Base-by-base conservation (phyloP, 2,329 filamentous ascomycete species). In the Xylariales sp. region DNA sequence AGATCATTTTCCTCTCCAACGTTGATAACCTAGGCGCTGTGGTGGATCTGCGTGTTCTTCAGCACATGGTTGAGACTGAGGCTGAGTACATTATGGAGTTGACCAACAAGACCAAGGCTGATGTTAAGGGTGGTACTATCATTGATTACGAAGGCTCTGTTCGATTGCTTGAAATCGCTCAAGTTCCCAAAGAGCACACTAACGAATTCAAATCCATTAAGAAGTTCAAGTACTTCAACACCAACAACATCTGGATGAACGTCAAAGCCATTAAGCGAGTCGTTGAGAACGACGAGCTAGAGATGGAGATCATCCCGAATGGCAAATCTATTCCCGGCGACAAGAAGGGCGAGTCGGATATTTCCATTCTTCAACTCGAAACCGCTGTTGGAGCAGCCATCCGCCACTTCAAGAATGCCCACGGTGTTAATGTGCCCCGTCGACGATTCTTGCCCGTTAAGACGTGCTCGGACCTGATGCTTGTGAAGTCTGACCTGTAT, bases 171-270 rank as follows among this genome's bases (percentile, higher is more conserved):
- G 96, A 99, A 86, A 97, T 99, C 77, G 96, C 96, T 14, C 96
- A 99, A 87, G 96, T 99, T 43, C 96, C 96, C 83, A 99, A 98
- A 90, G 93, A 99, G 87, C 96, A 99, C 84, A 93, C 96, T 81
- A 98, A 99, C 85, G 96, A 99, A 86, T 99, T 99, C 93, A 99
- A 99, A 91, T 97, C 94, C 56, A 99, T 99, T 88, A 99, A 99
- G 91, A 99, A 99, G 89, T 99, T 99, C 92, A 97, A 97, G 89
- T 99, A 99, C 90, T 99, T 99, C 91, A 99, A 99, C 90, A 99
- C 96, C 83, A 99, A 99, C 92, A 99, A 99, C 89, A 97, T 99
- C 84, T 99, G 96, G 96, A 92, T 99, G 88, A 97, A 97, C 86
- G 88, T 97, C 77, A 91, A 93, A 80, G 96, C 96, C 75, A 92